Evolutionary conservation across 495 filamentous ascomycete genomes (phyloP), one percentile per base, ranked within the genome.

Genomic region (Durotheca rogersii): DNA sequence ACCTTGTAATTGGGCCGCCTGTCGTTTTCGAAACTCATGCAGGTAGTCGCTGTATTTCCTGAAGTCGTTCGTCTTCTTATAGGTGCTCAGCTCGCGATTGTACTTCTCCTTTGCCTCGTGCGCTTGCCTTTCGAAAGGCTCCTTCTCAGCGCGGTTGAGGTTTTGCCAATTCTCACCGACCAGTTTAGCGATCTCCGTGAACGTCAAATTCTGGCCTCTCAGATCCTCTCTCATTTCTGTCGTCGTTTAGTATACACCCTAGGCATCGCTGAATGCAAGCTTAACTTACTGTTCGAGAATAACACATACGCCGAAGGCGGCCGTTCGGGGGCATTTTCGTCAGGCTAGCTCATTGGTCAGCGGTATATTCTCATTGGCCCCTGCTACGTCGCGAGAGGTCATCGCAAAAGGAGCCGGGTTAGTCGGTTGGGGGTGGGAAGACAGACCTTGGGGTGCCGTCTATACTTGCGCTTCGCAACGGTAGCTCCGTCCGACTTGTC

Each of bases 261-360:
- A n/a, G 20, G 35, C 7, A 29, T 27, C 23, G 21, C 9, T 34
- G 15, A 19, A 25, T 10, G 5, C 15, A 33, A 32, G 0, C 30
- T 20, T 36, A 37, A 75, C 82, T 66, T 69, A 88, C 85, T 85
- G 64, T 90, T 90, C 3, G 87, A 89, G 62, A 90, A 90, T 43
- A 90, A 81, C 16, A 90, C 87, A 65, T 90, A 90, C 27, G 87
- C 87, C 7, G 87, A 90, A 1, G 87, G 83, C 16, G 87, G 83
- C 18, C 87, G 72, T 59, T 88, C 85, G 11, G 87, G 87, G 2
- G 87, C 87, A 72, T 88, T 78, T 36, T 88, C 87, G 52, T 90
- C 87, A 10, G 85, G 68, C 82, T 88, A 50, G 41, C 27, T 32
- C 18, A 36, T 40, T n/a, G n/a, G n/a, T n/a, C n/a, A n/a, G n/a